Evolutionary conservation across 2,329 filamentous ascomycete species (phyloP), one percentile per base, ranked within the genome.

Genomic region (Paracamarosporium sp.): DNA sequence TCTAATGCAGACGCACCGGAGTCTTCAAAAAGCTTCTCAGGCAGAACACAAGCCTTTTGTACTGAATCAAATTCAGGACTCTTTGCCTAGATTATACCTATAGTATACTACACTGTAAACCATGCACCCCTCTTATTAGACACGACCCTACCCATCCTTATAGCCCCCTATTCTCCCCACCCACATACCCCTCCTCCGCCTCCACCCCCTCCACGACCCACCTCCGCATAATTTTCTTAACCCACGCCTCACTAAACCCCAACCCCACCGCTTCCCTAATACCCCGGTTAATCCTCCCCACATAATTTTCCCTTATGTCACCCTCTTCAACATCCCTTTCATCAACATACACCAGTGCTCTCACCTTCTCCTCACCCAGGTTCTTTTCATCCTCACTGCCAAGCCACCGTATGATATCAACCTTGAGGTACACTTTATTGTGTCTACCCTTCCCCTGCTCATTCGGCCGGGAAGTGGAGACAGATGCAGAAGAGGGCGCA

Each of bases 131-230:
- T n/a, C n/a, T n/a, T n/a, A n/a, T n/a, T n/a, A n/a, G n/a, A n/a
- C n/a, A n/a, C 6, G 8, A n/a, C 20, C 22, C 24, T 20, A 4
- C 28, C 15, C 15, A 33, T n/a, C n/a, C 28, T 33, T 22, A 20
- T 8, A 33, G 20, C 15, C 27, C 44, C n/a, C 44, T 54, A n/a
- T 47, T 38, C 31, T 55, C 45, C 20, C 45, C 53, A 38, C 51
- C 52, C 24, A 55, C 52, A 55, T 50, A 55, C 12, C 53, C 45
- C n/a, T 50, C 44, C 27, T 35, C 33, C 4, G 53, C 53, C 30
- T 55, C 53, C 12, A 55, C 38, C 20, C 53, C 53, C 28, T 44
- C 35, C n/a, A 17, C 12, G 1, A 55, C 53, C 25, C 27, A 41
- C n/a, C 17, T 45, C 24, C 51, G 17, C 41, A 53, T 20, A 7